Evolutionary conservation across 148 eudicot species (phyloP), one percentile per base, ranked within the genome.

Genomic region (Rhododendron simsii): DNA sequence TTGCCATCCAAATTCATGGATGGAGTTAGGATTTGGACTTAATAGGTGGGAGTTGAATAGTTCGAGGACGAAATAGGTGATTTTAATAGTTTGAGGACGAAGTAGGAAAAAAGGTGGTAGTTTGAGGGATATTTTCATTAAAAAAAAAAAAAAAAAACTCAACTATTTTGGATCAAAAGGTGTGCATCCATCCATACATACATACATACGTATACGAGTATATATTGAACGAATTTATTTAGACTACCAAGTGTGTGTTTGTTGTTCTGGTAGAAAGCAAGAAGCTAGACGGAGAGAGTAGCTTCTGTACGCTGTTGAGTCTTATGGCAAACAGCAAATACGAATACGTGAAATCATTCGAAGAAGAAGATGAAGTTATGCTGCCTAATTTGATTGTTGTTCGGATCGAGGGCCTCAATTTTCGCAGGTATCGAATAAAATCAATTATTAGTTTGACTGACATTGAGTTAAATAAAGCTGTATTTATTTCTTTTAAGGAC

Each of bases 321-420:
- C 4, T 12, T 12, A 97, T 95, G 99, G 99, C 99, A 21, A 97
- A 97, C 80, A 97, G 99, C 93, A 95, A 95, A 89, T 95, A 93
- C 80, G 98, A 93, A 87, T 97, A 97, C 23, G 99, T 97, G 21
- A 97, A 95, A 78, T 80, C 87, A 1, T 97, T 90, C 51, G 99
- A 97, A 90, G 85, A 80, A 26, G 89, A 91, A 80, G 96, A 95
- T 81, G 93, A 97, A 82, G 89, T 95, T 5, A 90, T 91, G 93
- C 83, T 85, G 30, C 94, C 98, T 11, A 94, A 90, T 77, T 39
- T 94, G 59, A 91, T 97, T 33, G 89, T 94, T 85, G 91, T 90
- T 83, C 91, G 85, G 11, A 84, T 97, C n/a, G 84, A 90, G 26
- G 98, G 92, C 69, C 91, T 92, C 74, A 63, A 93, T 87, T 97